Conservation (phyloP, 2,329 filamentous ascomycete genomes). For the Trichoderma breve region DNA sequence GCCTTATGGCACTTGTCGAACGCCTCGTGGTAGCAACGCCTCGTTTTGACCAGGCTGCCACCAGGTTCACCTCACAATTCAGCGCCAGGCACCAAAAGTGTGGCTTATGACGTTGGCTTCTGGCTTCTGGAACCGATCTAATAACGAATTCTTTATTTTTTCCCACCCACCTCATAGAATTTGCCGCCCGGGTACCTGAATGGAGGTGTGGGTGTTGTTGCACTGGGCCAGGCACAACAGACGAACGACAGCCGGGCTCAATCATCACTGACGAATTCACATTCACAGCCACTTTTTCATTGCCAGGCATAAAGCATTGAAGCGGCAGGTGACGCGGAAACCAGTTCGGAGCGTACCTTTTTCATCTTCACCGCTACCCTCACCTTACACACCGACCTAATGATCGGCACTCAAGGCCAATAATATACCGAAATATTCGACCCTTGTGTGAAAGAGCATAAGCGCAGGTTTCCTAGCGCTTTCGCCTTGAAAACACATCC, state of each 20-base stretch:
- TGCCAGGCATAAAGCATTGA: not conserved
- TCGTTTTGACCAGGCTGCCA: not conserved
- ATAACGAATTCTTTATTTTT: not conserved
- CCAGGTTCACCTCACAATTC: not conserved
- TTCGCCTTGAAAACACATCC: not conserved
- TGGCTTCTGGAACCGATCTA: not conserved
- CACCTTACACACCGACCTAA: not conserved
- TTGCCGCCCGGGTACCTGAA: not conserved
- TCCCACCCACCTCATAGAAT: not conserved
- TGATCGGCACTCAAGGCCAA: not conserved
- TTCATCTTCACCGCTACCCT: not conserved
- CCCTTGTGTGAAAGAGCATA: not conserved
- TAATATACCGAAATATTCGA: not conserved
- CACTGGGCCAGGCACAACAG: not conserved
- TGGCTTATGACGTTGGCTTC: not conserved
- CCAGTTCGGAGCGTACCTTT: rapidly evolving
- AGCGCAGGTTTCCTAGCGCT: not conserved
- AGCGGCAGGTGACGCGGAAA: not conserved
- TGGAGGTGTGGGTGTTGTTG: not conserved
- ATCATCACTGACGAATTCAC: not conserved
- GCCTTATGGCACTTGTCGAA: not conserved
- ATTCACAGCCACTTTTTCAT: not conserved
- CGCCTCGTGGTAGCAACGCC: not conserved
- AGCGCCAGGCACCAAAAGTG: not conserved
- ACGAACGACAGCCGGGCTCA: not conserved